phyloP scores from a whole-genome alignment of 129 eudicot species.

The Lonicera japonica region DNA sequence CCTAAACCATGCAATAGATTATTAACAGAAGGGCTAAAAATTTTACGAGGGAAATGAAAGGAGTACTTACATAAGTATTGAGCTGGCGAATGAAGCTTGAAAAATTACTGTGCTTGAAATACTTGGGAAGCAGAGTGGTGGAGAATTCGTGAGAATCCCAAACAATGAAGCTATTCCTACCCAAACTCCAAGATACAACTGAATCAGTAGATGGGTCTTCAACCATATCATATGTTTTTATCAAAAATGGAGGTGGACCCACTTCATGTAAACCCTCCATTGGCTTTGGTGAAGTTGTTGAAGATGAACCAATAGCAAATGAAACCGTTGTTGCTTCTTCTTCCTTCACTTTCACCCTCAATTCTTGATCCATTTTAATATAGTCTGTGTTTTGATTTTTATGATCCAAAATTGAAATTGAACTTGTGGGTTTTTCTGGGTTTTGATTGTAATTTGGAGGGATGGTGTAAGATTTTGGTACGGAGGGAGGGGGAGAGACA shows the following conservation, averaged over 20 bases:
- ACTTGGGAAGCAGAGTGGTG: slow-evolving; percentile 53
- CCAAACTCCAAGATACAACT: slow-evolving; percentile 77
- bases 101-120: slow-evolving; percentile 76
- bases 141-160: slow-evolving; percentile 77
- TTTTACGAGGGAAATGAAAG: no score
- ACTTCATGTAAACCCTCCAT: slow-evolving; percentile 64
- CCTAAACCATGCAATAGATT: no score
- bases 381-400: no score
- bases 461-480: no score
- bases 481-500: no score
- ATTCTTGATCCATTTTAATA: no score
- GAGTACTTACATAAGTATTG: slow-evolving; percentile 76
- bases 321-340: slow-evolving; percentile 19
- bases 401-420: no score
- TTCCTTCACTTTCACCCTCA: slow-evolving; percentile 19
- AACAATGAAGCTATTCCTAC: slow-evolving; percentile 69
- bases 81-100: slow-evolving; percentile 94
- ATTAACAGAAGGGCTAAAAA: background rate
- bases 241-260: slow-evolving; percentile 78
- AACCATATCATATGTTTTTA: slow-evolving; percentile 77
- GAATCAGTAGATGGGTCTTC: slow-evolving; percentile 74
- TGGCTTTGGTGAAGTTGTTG: slow-evolving; percentile 46
- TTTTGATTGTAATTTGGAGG: no score
- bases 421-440: no score
- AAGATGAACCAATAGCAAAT: slow-evolving; percentile 14